Conservation (phyloP, 371 early-diverging fungal species). For the Coemansia sp. region DNA sequence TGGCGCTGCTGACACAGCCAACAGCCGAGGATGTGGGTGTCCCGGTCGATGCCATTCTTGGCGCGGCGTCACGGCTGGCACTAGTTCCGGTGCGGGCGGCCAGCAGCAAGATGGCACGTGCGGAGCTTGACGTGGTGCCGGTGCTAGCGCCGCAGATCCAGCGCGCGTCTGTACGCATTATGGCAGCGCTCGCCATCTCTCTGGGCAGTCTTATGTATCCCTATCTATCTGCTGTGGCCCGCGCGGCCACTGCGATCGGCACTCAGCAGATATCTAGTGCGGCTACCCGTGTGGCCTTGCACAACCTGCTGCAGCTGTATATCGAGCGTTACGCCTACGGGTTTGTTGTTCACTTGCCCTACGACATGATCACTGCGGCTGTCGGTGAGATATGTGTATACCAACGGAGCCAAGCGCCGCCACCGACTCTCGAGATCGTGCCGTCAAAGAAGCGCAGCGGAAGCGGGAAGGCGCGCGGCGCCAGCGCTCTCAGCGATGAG, state of each 20-base stretch:
- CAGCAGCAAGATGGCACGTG: constrained; percentile 30
- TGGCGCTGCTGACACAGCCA: constrained; percentile 37
- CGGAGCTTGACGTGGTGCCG: constrained; percentile 34
- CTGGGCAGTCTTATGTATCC: constrained; percentile 38
- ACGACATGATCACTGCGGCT: constrained; percentile 20
- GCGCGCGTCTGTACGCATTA: constrained; percentile 35
- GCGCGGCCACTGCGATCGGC: constrained; percentile 24
- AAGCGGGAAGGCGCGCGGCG: constrained; percentile 17
- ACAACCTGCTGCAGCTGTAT: constrained; percentile 33
- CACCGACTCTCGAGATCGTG: neutral
- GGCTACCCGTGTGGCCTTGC: constrained; percentile 29
- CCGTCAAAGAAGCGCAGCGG: constrained; percentile 36
- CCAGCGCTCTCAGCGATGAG: constrained; percentile 1
- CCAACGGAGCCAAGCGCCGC: constrained; percentile 1
- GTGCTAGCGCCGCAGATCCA: constrained; percentile 45
- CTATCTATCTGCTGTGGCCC: constrained; percentile 30
- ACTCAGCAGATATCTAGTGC: constrained; percentile 22
- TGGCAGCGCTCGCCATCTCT: constrained; percentile 32
- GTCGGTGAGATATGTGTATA: constrained; percentile 21
- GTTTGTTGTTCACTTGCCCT: constrained; percentile 35
- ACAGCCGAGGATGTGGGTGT: constrained; percentile 20
- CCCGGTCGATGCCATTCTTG: constrained; percentile 25
- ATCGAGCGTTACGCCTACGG: constrained; percentile 37
- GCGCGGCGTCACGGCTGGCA: constrained; percentile 28
- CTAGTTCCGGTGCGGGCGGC: constrained; percentile 36